Evolutionary conservation across 1,284 basidiomycete species (phyloP), one percentile per base, ranked within the genome.

Genomic region (Pulchroboletus neoregius): DNA sequence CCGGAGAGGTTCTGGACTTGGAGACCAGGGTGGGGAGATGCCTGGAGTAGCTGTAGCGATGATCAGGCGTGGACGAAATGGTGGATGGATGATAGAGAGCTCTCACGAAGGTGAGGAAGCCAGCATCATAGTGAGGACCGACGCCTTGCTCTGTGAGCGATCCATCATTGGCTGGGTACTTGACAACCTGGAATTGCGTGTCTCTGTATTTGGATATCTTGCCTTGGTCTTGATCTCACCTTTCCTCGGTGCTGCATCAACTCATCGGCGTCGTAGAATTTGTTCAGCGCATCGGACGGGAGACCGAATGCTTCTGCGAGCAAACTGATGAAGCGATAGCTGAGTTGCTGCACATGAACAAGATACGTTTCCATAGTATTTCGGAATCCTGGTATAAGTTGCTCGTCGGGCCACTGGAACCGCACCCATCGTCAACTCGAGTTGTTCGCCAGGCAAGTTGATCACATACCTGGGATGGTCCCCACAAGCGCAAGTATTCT

Each of bases 1-100:
- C 74, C 76, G 6, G 62, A 58, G 10, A 69, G 51, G 50, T 70
- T 72, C 48, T 73, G 73, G 12, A 71, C 72, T 58, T 74, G 59
- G 28, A 61, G 62, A 20, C 72, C 72, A 4, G 61, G 67, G 34
- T 73, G 71, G 1, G 63, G 55, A 6, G 71, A 72, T 1, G 65
- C 71, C 60, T 71, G 68, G n/a, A 74, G 63, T 20, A 73, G 63
- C 69, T 72, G 33, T 10, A 18, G 31, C 13, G 39, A 6, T 6
- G 10, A 33, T 51, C 23, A 44, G 40, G n/a, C 6, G 5, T 22
- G 10, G n/a, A 18, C 4, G 22, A 1, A 4, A 1, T 7, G 2
- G 0, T 6, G 20, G 39, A 7, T 30, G 7, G 12, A 5, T 15
- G 4, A n/a, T 1, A 5, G 10, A 13, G 18, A 20, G 2, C 3